These are phyloP conservation scores for Cordyceps javanica DNA, from an alignment of 2,329 filamentous ascomycete genomes.

Conservation along the genomic window DNA sequence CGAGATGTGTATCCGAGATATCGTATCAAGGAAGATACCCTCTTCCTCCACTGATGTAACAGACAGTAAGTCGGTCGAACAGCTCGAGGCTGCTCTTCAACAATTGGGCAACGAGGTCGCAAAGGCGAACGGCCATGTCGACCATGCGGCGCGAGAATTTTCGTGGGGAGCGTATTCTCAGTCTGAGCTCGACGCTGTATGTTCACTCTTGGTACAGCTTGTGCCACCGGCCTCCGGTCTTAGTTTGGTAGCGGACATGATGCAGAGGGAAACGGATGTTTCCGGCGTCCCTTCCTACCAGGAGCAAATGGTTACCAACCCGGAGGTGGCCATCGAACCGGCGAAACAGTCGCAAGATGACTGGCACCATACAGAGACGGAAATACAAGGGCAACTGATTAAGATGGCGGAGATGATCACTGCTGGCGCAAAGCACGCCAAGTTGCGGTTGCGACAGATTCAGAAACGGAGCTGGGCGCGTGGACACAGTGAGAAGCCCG, in stretches of 20 bases:
- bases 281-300: constrained; percentile 21
- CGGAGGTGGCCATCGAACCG: neutral
- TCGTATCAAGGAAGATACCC: neutral
- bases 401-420: constrained; percentile 1
- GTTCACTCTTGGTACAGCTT: neutral
- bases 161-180: constrained; percentile 5
- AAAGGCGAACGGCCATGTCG: constrained; percentile 4
- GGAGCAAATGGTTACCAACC: neutral
- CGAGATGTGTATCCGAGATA: neutral
- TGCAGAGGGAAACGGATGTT: constrained; percentile 14
- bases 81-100: neutral
- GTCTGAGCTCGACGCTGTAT: neutral
- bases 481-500: neutral
- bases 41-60: neutral
- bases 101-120: constrained; percentile 5
- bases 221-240: neutral
- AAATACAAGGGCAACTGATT: neutral
- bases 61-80: neutral
- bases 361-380: neutral
- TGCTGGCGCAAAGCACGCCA: neutral
- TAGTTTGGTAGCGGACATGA: constrained; percentile 8
- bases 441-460: neutral
- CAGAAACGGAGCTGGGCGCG: neutral
- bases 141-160: constrained; percentile 8
- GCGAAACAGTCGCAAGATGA: neutral